phyloP scores from a whole-genome alignment of 2,329 filamentous ascomycete genomes.

The Parascedosporium putredinis region DNA sequence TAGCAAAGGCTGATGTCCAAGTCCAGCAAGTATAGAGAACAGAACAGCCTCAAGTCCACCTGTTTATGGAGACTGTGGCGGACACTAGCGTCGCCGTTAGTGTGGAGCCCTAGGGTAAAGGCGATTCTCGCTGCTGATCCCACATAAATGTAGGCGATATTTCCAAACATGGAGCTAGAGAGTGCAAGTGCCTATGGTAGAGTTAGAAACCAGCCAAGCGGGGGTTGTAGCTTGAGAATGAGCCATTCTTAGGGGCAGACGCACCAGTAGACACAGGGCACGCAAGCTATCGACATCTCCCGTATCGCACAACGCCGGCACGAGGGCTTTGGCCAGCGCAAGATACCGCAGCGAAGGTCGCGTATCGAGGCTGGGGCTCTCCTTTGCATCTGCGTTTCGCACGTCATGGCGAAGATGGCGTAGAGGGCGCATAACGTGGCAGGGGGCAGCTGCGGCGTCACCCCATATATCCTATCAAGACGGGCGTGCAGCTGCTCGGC shows the following conservation, averaged over 20 bases:
- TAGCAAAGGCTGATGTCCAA: conserved; percentile 17
- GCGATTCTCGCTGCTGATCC: conserved; percentile 17
- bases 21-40: conserved; percentile 17
- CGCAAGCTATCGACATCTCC: conserved; percentile 17
- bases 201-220: too few species aligned
- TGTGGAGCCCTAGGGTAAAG: conserved; percentile 16
- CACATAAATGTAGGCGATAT: conserved; percentile 18
- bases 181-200: conserved; percentile 13
- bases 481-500: conserved; percentile 16
- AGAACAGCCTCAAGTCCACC: conserved; percentile 16
- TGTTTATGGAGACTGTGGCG: conserved; percentile 16
- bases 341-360: conserved; percentile 14
- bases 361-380: not conserved
- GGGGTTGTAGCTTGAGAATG: too few species aligned
- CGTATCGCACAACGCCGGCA: conserved; percentile 16
- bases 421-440: conserved; percentile 18
- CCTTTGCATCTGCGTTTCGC: conserved; percentile 16
- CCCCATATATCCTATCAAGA: conserved; percentile 18
- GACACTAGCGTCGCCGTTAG: conserved; percentile 14
- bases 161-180: conserved; percentile 16
- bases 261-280: conserved; percentile 17
- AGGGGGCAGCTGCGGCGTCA: conserved; percentile 14
- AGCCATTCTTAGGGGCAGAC: too few species aligned
- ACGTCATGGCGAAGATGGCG: conserved; percentile 17
- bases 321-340: conserved; percentile 16